Conservation (phyloP, 257 asterid genomes). For the Orobanche coerulescens region DNA sequence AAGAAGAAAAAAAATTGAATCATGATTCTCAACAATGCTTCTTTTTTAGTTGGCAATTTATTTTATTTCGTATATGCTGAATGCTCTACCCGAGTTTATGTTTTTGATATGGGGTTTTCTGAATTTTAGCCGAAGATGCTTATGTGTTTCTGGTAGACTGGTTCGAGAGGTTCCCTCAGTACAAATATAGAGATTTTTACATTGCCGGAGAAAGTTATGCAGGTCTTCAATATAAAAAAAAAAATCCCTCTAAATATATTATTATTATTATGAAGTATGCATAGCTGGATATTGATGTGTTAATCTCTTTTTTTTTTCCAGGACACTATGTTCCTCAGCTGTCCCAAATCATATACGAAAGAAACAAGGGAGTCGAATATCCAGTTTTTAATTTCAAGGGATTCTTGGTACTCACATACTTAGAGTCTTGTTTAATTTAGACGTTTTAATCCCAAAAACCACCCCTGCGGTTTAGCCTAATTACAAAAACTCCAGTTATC, state of each 20-base stretch:
- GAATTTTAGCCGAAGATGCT: slow-evolving; percentile 71
- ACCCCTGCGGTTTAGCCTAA: no score
- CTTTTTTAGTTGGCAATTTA: background rate
- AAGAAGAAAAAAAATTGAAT: background rate
- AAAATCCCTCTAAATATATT: background rate
- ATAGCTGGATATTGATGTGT: background rate
- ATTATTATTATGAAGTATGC: background rate
- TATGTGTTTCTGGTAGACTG: slow-evolving; percentile 68
- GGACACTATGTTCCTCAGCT: slow-evolving; percentile 98
- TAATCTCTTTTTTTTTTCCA: slow-evolving; percentile 27
- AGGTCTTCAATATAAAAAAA: slow-evolving; percentile 28
- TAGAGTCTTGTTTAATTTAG: background rate
- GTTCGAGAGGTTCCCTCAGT: slow-evolving; percentile 97
- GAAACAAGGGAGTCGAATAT: slow-evolving; percentile 64
- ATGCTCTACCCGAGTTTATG: background rate
- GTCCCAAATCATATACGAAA: slow-evolving; percentile 54
- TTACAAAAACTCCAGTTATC: no score
- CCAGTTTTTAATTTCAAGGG: slow-evolving; percentile 87
- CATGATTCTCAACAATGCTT: slow-evolving; percentile 6
- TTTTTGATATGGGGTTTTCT: slow-evolving; percentile 19
- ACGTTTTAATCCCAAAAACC: no score
- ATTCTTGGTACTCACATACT: slow-evolving; percentile 53
- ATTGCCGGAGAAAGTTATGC: slow-evolving; percentile 98
- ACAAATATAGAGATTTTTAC: slow-evolving; percentile 83
- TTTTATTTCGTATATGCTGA: no score